Percentiles rank a stretch among this genome's conserved stretches.
These are phyloP conservation scores for Penicillium sp. DNA, from an alignment of 2,329 filamentous ascomycete species.

Conservation along the genomic window DNA sequence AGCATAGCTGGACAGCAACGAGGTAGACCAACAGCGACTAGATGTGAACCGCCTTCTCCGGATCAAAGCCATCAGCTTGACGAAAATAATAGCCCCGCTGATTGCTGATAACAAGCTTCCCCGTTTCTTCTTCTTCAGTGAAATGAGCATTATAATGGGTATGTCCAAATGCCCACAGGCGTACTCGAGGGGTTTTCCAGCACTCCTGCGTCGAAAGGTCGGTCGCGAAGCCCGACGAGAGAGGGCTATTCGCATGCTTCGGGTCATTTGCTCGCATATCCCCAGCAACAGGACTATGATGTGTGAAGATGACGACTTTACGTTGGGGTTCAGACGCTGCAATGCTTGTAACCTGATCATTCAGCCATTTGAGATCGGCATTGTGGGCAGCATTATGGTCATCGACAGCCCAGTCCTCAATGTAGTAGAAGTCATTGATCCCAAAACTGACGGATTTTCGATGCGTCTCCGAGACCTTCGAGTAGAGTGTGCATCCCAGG, in stretches of 20 bases:
- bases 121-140: conserved; percentile 26
- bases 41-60: conserved; percentile 25
- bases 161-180: conserved; percentile 50
- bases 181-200: conserved; percentile 40
- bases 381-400: conserved; percentile 32
- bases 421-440: conserved; percentile 55
- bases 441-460: conserved; percentile 41
- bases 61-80: conserved; percentile 38
- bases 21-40: no score
- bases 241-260: conserved; percentile 31
- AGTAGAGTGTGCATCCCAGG: conserved; percentile 53
- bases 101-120: conserved; percentile 41
- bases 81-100: conserved; percentile 44
- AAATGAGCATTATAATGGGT: conserved; percentile 50
- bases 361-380: conserved; percentile 40
- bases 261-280: conserved; percentile 31
- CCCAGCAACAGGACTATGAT: conserved; percentile 36
- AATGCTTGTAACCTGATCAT: conserved; percentile 36
- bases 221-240: conserved; percentile 43
- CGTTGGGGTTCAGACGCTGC: conserved; percentile 30
- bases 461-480: conserved; percentile 42
- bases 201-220: conserved; percentile 41
- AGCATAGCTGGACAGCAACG: no score
- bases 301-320: conserved; percentile 41
- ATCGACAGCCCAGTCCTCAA: conserved; percentile 36